Base-by-base conservation (phyloP, 805 yeast genomes). In the Ogataea neopini region DNA sequence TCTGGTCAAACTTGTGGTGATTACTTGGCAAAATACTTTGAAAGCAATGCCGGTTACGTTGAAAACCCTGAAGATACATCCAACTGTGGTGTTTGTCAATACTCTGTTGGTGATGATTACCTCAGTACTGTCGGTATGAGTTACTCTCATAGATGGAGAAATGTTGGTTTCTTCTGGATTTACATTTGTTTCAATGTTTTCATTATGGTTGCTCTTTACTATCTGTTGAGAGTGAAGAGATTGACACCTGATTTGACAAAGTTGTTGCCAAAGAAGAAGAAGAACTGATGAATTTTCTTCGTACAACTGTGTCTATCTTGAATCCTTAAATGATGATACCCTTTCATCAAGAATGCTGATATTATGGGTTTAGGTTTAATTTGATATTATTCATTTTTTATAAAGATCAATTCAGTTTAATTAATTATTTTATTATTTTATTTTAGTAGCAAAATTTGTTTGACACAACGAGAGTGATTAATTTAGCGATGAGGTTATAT, bases 1-100 rank as follows among this genome's bases (percentile, higher is more conserved):
- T 48, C 54, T 10, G 89, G 89, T 7, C 64, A 66, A 61, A 84
- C 91, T 2, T 88, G 96, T 68, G 77, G 73, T 7, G 69, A 75
- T 32, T 88, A 73, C 64, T 67, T 81, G 57, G 63, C 57, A 4
- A 34, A 40, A 3, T 64, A 49, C 42, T 84, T 71, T 62, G 51
- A 64, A 2, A 26, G 44, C 3, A 60, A 63, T 17, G 56, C 74
- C 14, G 96, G 96, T 4, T 84, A 85, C 61, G 59, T 87, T 35
- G 50, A 58, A 1, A 71, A 85, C 59, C 80, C 84, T 6, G 58
- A 68, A 34, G 81, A 76, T 22, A 72, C 79, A 1, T 37, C 63
- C 1, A 50, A 66, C 30, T 81, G 86, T 68, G 75, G 73, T 11
- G 79, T 73, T 63, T 81, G 86, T 57, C 53, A 60, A 40, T 74